Evolutionary conservation across 2,329 filamentous ascomycete species (phyloP).

Genomic region (Fusarium sp.): DNA sequence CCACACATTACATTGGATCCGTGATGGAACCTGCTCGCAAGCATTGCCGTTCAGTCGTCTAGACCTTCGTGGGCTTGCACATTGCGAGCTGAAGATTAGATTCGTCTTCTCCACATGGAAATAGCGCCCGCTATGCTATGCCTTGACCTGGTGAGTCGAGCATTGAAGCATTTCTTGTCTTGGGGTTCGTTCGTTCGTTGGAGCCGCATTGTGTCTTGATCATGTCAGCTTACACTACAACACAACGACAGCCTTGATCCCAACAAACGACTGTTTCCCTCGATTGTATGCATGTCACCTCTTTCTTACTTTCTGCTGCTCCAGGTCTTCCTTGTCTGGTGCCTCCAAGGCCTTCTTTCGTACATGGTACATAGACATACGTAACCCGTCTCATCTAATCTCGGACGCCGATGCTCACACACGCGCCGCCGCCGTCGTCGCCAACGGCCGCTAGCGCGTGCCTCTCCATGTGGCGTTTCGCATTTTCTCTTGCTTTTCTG

Average conservation of each 20-base stretch:
- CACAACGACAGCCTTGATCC: conserved; percentile 1
- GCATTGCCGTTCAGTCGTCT: not conserved
- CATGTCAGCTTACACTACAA: conserved; percentile 27
- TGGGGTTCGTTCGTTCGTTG: not conserved
- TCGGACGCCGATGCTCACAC: conserved; percentile 31
- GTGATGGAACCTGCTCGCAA: not conserved
- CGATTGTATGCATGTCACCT: not conserved
- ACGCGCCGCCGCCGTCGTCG: conserved; percentile 24
- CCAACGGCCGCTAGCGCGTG: conserved; percentile 45
- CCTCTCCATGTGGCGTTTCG: conserved; percentile 39
- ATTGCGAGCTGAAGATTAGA: conserved; percentile 28
- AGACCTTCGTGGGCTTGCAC: conserved; percentile 10
- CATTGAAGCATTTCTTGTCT: not conserved
- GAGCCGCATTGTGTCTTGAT: conserved; percentile 18
- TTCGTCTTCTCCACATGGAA: conserved; percentile 14
- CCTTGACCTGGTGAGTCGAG: conserved; percentile 3
- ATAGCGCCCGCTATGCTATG: conserved; percentile 10
- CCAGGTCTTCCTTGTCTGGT: conserved; percentile 7
- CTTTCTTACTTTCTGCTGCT: conserved; percentile 7
- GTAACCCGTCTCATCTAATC: conserved; percentile 36
- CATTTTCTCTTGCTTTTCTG: conserved; percentile 15
- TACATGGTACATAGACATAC: conserved; percentile 13
- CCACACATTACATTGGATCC: not conserved
- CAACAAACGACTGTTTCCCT: not conserved
- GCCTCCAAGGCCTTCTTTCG: conserved; percentile 4